Evolutionary conservation across 176 grass and related monocot genomes (phyloP).

Genomic region (Luzula sylvatica): DNA sequence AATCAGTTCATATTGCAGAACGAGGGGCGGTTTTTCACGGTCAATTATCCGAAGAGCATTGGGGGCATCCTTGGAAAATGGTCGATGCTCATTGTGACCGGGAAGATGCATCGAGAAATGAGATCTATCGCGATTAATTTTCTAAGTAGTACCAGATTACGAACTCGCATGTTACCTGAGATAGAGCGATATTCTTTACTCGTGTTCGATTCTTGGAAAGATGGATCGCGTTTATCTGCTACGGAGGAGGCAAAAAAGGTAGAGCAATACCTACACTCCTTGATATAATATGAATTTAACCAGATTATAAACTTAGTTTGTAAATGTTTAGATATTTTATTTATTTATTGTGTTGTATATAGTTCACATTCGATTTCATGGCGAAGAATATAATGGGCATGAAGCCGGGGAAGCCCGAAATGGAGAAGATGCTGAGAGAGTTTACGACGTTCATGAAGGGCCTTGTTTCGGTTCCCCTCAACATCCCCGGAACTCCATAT

Average conservation of each 20-base stretch:
- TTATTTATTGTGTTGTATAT: background rate
- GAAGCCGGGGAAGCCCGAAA: conserved; percentile 16
- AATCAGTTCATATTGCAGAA: conserved; percentile 29
- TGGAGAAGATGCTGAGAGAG: conserved; percentile 24
- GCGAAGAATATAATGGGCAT: conserved; percentile 30
- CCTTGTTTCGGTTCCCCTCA: conserved; percentile 24
- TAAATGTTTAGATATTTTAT: background rate
- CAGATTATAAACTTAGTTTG: too few relatives aligned
- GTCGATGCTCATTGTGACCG: conserved; percentile 18
- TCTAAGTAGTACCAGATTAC: conserved; percentile 10
- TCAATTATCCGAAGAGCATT: conserved; percentile 23
- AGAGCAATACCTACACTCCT: background rate
- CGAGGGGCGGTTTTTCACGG: conserved; percentile 22
- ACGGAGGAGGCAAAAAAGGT: conserved; percentile 29
- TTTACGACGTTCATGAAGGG: conserved; percentile 33
- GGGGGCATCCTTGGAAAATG: conserved; percentile 16
- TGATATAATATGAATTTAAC: too few relatives aligned
- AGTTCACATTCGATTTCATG: conserved; percentile 40
- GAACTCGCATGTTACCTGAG: conserved; percentile 10
- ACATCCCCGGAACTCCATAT: conserved; percentile 31
- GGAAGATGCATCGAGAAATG: conserved; percentile 25
- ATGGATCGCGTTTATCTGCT: conserved; percentile 16
- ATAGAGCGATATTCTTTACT: conserved; percentile 16
- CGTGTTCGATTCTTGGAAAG: conserved; percentile 23
- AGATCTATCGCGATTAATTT: conserved; percentile 28